Evolutionary conservation across 2,329 filamentous ascomycete genomes (phyloP).

Genomic region (Penicillium sp.): DNA sequence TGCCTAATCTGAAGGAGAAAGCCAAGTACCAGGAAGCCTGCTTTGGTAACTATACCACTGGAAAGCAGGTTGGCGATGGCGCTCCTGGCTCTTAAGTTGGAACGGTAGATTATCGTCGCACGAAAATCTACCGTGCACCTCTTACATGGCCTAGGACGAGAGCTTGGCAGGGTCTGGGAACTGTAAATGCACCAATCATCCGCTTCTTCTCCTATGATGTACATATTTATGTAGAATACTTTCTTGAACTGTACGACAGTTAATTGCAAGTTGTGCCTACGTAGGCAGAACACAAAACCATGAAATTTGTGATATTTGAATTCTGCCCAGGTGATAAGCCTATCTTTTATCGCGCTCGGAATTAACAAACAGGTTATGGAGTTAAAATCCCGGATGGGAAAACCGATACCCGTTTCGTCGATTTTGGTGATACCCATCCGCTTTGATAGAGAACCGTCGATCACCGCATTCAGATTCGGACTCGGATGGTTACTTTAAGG

Average conservation of each 20-base stretch:
- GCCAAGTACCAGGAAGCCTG: slow-evolving; percentile 32
- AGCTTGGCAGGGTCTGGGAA: too few species aligned
- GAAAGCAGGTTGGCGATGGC: slow-evolving; percentile 27
- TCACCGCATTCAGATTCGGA: neutral
- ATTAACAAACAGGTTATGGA: neutral
- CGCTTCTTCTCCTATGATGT: too few species aligned
- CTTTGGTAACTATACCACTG: slow-evolving; percentile 27
- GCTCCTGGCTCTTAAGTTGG: slow-evolving; percentile 9
- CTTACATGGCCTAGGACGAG: too few species aligned
- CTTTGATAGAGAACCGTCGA: neutral
- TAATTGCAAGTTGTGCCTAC: too few species aligned
- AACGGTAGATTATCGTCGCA: neutral
- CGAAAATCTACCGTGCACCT: neutral
- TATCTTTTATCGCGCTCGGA: neutral
- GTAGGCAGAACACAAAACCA: too few species aligned
- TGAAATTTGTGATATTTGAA: too few species aligned
- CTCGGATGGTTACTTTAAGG: neutral
- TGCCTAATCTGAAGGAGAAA: slow-evolving; percentile 24
- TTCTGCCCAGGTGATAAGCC: too few species aligned
- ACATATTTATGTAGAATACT: too few species aligned
- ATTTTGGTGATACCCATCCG: neutral
- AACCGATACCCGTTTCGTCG: neutral
- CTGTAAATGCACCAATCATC: too few species aligned
- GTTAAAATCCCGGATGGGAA: neutral
- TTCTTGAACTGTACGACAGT: too few species aligned